Evolutionary conservation across 345 rosid genomes (phyloP).

Genomic region (Nephelium lappaceum): DNA sequence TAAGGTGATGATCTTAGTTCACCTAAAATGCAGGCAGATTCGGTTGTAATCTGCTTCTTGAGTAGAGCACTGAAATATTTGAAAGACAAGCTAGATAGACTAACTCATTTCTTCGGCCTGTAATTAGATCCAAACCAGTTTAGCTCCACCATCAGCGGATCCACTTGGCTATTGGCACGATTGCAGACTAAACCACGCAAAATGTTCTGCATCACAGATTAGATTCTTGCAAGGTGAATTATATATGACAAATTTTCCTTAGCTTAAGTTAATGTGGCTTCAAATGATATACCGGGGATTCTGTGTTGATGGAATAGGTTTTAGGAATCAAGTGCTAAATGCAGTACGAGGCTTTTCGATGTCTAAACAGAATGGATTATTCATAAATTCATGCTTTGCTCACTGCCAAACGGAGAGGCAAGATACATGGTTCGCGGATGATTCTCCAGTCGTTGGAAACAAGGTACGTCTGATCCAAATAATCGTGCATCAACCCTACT

Average conservation of each 20-base stretch:
- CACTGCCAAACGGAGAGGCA: conserved; percentile 97
- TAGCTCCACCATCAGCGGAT: conserved; percentile 91
- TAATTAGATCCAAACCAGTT: conserved; percentile 82
- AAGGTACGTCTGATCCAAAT: conserved; percentile 52
- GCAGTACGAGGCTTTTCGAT: conserved; percentile 61
- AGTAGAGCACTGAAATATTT: not conserved
- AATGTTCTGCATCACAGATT: conserved; percentile 72
- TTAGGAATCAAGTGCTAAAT: conserved; percentile 81
- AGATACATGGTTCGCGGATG: conserved; percentile 90
- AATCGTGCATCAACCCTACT: not conserved
- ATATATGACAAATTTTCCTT: not conserved
- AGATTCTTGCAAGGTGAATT: conserved; percentile 72
- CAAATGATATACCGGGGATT: not conserved
- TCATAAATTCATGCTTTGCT: conserved; percentile 92
- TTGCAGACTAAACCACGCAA: conserved; percentile 74
- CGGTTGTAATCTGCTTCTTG: not conserved
- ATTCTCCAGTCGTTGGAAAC: conserved; percentile 73
- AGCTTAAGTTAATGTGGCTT: conserved; percentile 2
- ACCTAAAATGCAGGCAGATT: not conserved
- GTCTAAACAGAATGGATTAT: conserved; percentile 74
- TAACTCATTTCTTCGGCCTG: conserved; percentile 15
- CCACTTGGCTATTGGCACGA: conserved; percentile 85
- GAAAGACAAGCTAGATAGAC: conserved; percentile 14
- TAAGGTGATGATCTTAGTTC: not conserved
- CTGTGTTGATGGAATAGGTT: conserved; percentile 44